Conservation (phyloP, 805 yeast genomes). For the Yarrowia sp. region DNA sequence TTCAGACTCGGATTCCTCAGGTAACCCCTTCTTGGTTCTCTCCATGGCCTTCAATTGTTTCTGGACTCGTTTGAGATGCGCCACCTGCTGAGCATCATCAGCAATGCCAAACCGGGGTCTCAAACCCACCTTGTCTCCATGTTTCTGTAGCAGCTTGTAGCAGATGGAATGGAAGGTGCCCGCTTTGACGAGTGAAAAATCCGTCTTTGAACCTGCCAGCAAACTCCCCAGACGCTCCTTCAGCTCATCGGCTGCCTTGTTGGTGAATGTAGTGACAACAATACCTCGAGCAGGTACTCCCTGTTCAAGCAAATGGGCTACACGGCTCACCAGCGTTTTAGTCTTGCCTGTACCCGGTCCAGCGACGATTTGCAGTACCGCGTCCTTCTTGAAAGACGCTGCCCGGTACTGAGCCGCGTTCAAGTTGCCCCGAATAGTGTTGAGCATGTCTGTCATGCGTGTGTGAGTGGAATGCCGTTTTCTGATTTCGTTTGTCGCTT, state of each 20-base stretch:
- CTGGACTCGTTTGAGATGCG: background rate
- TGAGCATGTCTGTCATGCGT: background rate
- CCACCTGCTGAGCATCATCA: background rate
- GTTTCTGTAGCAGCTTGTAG: conserved; percentile 52
- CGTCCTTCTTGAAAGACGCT: conserved; percentile 43
- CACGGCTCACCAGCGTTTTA: conserved; percentile 73
- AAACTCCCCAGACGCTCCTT: conserved; percentile 52
- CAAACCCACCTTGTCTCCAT: conserved; percentile 55
- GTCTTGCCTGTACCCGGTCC: conserved; percentile 82
- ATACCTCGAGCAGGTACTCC: conserved; percentile 59
- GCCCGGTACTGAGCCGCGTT: conserved; percentile 48
- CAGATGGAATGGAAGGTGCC: conserved; percentile 94
- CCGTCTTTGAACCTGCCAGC: conserved; percentile 36
- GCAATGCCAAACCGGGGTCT: conserved; percentile 41
- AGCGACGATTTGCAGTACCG: conserved; percentile 54
- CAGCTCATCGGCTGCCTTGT: conserved; percentile 89
- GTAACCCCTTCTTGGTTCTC: background rate
- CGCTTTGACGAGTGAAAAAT: conserved; percentile 50
- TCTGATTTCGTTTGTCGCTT: background rate
- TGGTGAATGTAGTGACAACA: conserved; percentile 88
- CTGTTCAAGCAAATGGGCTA: conserved; percentile 59
- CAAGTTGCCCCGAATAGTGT: conserved; percentile 29
- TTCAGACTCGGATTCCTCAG: background rate
- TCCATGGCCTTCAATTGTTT: background rate
- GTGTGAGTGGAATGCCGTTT: background rate